A percentile compares a stretch with the other conserved stretches of the same genome.
phyloP scores from a whole-genome alignment of 78 protist species.

The Pigoraptor vietnamica region DNA sequence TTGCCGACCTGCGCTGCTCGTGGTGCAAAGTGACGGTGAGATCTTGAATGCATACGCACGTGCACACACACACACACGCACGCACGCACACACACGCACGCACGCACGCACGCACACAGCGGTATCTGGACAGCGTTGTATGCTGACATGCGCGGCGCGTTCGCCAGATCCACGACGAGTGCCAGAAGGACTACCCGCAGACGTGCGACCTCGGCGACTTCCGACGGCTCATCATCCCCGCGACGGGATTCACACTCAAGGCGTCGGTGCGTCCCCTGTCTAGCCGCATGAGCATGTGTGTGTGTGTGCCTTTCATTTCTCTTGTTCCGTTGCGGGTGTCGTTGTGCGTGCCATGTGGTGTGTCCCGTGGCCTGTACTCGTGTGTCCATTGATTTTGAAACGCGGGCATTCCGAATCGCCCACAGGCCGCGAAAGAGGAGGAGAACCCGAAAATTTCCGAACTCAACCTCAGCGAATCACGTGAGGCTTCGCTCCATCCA shows the following conservation, averaged over 20 bases:
- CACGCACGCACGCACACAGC: no score
- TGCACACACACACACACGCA: no score
- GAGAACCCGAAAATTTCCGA: neutral
- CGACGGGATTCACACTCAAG: neutral
- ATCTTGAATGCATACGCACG: neutral
- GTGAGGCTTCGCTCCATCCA: neutral
- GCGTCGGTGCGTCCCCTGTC: neutral
- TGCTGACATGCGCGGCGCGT: no score
- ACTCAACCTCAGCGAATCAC: neutral
- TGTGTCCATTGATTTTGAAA: no score
- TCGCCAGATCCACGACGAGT: neutral
- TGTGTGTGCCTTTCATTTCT: neutral
- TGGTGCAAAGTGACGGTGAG: neutral
- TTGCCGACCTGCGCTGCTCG: neutral
- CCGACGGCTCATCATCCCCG: neutral
- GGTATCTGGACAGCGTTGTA: no score
- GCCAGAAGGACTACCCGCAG: neutral
- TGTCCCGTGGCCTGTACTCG: no score
- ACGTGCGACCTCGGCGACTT: neutral
- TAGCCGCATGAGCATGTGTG: neutral
- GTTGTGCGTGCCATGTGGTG: no score
- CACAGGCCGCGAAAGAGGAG: neutral
- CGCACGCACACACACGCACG: no score
- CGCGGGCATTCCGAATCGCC: no score
- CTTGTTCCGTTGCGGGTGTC: no score